A percentile compares a stretch with the other conserved stretches of the same genome.
These are phyloP conservation scores for Medicago lupulina DNA, from an alignment of 306 rosid species.

Conservation along the genomic window DNA sequence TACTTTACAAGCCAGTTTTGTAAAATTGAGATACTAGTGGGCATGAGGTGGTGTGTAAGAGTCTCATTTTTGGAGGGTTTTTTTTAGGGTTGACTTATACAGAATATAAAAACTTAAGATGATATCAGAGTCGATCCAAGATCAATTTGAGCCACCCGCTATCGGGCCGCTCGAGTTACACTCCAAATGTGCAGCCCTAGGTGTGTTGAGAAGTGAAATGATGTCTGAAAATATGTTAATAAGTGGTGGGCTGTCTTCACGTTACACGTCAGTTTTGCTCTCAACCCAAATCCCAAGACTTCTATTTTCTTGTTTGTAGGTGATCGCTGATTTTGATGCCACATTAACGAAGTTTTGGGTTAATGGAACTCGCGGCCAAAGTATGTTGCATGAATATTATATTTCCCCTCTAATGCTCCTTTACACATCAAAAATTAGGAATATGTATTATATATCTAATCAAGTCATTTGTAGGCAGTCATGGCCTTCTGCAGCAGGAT, in stretches of 20 bases:
- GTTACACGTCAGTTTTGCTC: too few species aligned
- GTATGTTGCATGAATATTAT: slow-evolving; percentile 50
- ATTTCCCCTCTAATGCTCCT: neutral
- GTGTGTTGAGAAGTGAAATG: neutral
- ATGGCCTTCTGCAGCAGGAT: slow-evolving; percentile 84
- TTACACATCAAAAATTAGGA: slow-evolving; percentile 1
- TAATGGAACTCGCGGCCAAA: slow-evolving; percentile 78
- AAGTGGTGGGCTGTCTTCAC: too few species aligned
- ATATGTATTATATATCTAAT: slow-evolving; percentile 31
- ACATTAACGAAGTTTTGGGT: slow-evolving; percentile 75
- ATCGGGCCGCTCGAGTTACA: too few species aligned
- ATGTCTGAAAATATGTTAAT: too few species aligned
- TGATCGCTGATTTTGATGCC: slow-evolving; percentile 93
- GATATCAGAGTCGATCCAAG: too few species aligned
- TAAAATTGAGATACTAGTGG: too few species aligned
- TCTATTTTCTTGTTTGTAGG: slow-evolving; percentile 46
- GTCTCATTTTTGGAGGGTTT: too few species aligned
- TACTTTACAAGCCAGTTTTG: too few species aligned
- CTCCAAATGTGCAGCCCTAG: neutral
- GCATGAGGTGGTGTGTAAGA: too few species aligned
- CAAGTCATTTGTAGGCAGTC: slow-evolving; percentile 67
- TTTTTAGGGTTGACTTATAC: neutral
- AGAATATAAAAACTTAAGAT: too few species aligned
- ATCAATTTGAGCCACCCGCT: too few species aligned
- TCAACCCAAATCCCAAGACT: neutral